Evolutionary conservation across 306 rosid genomes (phyloP).

Genomic region (Pterocarpus santalinus): DNA sequence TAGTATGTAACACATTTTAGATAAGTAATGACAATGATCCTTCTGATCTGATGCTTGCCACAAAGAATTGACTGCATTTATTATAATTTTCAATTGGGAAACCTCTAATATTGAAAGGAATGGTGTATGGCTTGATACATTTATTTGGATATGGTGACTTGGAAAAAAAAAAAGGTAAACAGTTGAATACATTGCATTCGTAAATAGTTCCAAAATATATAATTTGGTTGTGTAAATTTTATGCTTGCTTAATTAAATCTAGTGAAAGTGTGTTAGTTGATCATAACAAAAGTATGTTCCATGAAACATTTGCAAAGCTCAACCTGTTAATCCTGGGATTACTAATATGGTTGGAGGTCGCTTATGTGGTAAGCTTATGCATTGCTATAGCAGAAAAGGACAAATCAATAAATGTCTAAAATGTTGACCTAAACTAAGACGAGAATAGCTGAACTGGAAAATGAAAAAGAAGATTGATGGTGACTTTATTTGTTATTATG

Average conservation of each 20-base stretch:
- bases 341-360: neutral
- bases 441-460: neutral
- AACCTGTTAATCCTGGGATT: neutral
- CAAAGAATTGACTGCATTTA: slow-evolving; percentile 7
- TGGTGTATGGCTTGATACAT: neutral
- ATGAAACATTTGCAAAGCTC: neutral
- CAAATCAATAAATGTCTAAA: neutral
- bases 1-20: neutral
- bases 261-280: neutral
- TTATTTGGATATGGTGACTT: neutral
- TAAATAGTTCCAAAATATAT: neutral
- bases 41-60: neutral
- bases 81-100: neutral
- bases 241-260: neutral
- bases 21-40: neutral
- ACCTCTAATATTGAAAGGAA: neutral
- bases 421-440: neutral
- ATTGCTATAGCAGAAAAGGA: neutral
- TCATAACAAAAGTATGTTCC: neutral
- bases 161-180: neutral
- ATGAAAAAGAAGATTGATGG: neutral
- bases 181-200: neutral
- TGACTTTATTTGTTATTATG: neutral
- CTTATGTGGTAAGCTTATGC: neutral
- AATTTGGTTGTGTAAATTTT: neutral